Base-by-base conservation (phyloP, 2,329 filamentous ascomycete genomes). In the Trichoderma aggressivum region DNA sequence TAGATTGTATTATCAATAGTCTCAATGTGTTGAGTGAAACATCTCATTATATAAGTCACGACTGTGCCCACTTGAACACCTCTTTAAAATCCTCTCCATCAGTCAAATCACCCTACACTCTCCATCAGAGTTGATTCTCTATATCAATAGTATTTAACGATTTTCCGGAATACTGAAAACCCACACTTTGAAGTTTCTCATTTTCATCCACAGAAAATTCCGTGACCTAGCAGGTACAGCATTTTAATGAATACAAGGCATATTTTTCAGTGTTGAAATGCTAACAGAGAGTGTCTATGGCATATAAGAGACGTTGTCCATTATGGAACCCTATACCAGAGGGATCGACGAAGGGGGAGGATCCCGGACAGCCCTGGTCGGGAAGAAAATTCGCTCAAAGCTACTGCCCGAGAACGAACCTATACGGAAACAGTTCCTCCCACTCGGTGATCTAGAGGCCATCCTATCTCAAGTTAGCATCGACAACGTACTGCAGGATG, bases 251-350 rank as follows among this genome's bases (percentile, higher is more conserved):
- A 36, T 5, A 36, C 16, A 3, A 36, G 1, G 6, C 14, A 36
- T 14, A 14, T 36, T 14, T 1, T 6, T 36, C 14, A 5, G 5
- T 6, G 5, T 36, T 36, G 5, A 36, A 36, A 36, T 36, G 14
- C 34, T 36, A 36, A 36, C 2, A 16, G 5, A 7, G 0, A 2
- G 5, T 7, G 7, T 16, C 16, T 7, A 7, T 36, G 14, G 14
- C 7, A 43, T 0, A 18, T 43, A 43, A 43, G 16, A n/a, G n/a
- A 8, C 16, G 3, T 2, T 8, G 0, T 1, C 4, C 18, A 3
- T 18, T n/a, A 43, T 43, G 7, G 7, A 1, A 10, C 7, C 18
- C 7, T 1, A 43, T 43, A 1, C 6, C 39, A 43, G 7, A n/a
- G 4, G 4, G 39, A n/a, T 3, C 7, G 4, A 43, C 10, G 3